phyloP scores from a whole-genome alignment of 2,329 filamentous ascomycete species.

The Reticulascus tulasneorum region DNA sequence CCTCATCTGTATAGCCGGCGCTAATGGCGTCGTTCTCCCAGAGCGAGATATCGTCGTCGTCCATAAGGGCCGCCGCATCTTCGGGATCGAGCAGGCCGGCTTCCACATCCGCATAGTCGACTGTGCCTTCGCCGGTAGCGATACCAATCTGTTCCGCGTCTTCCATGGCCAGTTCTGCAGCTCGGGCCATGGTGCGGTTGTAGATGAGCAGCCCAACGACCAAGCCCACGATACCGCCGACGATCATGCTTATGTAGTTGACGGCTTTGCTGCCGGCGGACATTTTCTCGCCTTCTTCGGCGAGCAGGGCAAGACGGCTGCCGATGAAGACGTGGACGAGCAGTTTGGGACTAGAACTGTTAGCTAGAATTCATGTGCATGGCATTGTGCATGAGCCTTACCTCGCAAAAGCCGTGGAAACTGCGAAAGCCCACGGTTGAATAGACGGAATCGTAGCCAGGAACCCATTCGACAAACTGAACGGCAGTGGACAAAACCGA shows the following conservation, averaged over 20 bases:
- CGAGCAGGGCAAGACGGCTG: conserved; percentile 73
- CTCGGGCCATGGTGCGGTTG: conserved; percentile 60
- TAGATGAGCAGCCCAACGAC: conserved; percentile 85
- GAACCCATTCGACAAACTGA: conserved; percentile 89
- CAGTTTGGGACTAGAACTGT: conserved; percentile 66
- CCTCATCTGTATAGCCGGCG: too few relatives aligned
- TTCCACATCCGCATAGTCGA: conserved; percentile 41
- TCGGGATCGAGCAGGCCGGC: conserved; percentile 41
- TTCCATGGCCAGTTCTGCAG: conserved; percentile 51
- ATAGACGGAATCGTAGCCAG: conserved; percentile 92
- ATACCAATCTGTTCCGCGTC: conserved; percentile 23
- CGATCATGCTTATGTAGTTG: conserved; percentile 76
- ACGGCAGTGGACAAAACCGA: conserved; percentile 86
- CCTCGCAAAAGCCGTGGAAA: conserved; percentile 77
- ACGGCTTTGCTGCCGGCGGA: conserved; percentile 70
- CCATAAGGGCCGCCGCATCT: conserved; percentile 51
- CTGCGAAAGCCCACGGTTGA: conserved; percentile 66
- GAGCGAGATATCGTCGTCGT: conserved; percentile 55
- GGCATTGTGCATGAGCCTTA: conserved; percentile 18
- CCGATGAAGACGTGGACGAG: conserved; percentile 93
- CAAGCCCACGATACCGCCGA: conserved; percentile 68
- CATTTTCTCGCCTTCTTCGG: conserved; percentile 83
- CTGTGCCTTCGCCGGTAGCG: conserved; percentile 14
- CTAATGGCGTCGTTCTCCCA: conserved; percentile 45
- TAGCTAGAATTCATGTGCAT: conserved; percentile 1